These are phyloP conservation scores for Cymbopogon citratus DNA, from an alignment of 176 grass and related monocot genomes.

Conservation along the genomic window DNA sequence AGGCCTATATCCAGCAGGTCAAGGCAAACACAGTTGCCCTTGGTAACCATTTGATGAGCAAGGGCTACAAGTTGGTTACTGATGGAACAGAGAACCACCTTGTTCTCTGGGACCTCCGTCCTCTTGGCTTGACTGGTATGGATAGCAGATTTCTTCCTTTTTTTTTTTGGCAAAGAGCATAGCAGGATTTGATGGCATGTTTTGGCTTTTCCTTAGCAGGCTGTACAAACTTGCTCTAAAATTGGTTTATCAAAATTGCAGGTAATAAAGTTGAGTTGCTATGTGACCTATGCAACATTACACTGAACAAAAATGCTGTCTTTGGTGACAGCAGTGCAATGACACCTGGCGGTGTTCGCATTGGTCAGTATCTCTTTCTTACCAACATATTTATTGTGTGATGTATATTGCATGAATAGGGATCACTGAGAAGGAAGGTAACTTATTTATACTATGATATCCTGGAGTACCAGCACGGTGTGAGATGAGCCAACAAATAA, in stretches of 20 bases:
- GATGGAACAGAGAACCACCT: constrained; percentile 98
- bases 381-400: neutral
- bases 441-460: too few relatives aligned
- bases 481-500: neutral
- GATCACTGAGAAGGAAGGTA: neutral
- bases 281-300: constrained; percentile 86
- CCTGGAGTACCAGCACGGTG: neutral
- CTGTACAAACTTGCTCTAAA: neutral
- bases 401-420: neutral
- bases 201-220: neutral
- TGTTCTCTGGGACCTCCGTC: constrained; percentile 97
- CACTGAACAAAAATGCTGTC: constrained; percentile 96
- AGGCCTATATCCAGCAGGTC: constrained; percentile 88
- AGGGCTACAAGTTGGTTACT: constrained; percentile 96
- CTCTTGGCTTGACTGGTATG: constrained; percentile 93
- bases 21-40: constrained; percentile 88
- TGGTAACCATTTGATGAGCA: constrained; percentile 90
- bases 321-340: constrained; percentile 99
- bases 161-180: neutral
- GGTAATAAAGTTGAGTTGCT: constrained; percentile 93
- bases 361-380: constrained; percentile 52
- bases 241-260: constrained; percentile 15
- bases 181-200: neutral
- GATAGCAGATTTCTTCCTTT: neutral
- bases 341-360: constrained; percentile 82